Conservation (phyloP, 208 protist species). For the Wallacemonas rigidus region DNA sequence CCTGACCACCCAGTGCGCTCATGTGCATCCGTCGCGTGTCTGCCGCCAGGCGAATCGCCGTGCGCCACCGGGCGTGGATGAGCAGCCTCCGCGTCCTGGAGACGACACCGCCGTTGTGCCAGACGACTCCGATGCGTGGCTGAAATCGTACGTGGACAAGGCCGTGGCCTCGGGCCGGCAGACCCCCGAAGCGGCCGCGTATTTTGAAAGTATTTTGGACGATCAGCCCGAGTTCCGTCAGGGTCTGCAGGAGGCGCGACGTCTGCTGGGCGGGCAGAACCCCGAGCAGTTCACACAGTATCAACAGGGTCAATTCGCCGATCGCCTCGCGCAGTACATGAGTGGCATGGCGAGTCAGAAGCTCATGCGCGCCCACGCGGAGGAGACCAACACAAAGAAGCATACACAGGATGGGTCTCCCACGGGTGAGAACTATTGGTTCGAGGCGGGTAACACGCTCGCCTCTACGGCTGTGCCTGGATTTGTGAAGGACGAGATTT, state of each 20-base stretch:
- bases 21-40: too few relatives aligned
- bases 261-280: slow-evolving; percentile 61
- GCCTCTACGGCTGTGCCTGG: slow-evolving; percentile 56
- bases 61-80: neutral
- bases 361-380: slow-evolving; percentile 50
- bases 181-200: slow-evolving; percentile 47
- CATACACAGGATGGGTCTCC: slow-evolving; percentile 78
- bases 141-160: slow-evolving; percentile 32
- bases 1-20: too few relatives aligned
- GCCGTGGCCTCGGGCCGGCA: slow-evolving; percentile 52
- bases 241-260: slow-evolving; percentile 57
- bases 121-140: slow-evolving; percentile 49
- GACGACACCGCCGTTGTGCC: slow-evolving; percentile 6
- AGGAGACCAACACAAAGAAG: slow-evolving; percentile 55
- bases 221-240: slow-evolving; percentile 60
- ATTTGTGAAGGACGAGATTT: slow-evolving; percentile 79
- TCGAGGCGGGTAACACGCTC: slow-evolving; percentile 74
- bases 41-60: too few relatives aligned
- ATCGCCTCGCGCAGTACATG: slow-evolving; percentile 58
- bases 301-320: slow-evolving; percentile 66
- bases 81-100: neutral
- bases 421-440: slow-evolving; percentile 88
- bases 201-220: slow-evolving; percentile 69
- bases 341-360: slow-evolving; percentile 52
- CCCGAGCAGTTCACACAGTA: slow-evolving; percentile 64